phyloP scores from a whole-genome alignment of 2,329 filamentous ascomycete species.

The Coleophoma crateriformis region DNA sequence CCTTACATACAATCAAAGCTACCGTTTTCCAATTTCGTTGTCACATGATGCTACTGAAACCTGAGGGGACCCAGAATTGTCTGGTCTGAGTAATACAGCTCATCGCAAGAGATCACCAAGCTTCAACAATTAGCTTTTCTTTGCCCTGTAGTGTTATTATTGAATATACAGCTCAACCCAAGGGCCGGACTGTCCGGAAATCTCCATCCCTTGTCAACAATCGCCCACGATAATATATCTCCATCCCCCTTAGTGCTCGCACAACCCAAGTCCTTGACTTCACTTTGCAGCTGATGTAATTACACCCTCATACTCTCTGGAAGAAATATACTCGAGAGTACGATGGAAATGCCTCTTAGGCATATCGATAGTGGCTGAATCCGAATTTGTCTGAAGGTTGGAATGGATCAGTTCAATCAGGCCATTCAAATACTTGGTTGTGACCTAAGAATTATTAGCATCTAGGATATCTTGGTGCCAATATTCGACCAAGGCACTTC shows the following conservation, averaged over 20 bases:
- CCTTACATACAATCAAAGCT: too few relatives aligned
- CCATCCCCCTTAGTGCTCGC: too few relatives aligned
- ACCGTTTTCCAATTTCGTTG: too few relatives aligned
- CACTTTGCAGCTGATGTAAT: conserved; percentile 39
- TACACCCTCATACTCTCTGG: conserved; percentile 88
- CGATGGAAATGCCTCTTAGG: conserved; percentile 92
- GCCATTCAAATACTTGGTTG: conserved; percentile 95
- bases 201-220: too few relatives aligned
- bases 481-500: too few relatives aligned
- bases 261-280: conserved; percentile 29
- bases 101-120: too few relatives aligned
- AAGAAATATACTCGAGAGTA: conserved; percentile 88
- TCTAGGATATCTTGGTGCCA: not conserved
- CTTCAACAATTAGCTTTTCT: too few relatives aligned
- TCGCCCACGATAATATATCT: too few relatives aligned
- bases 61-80: too few relatives aligned
- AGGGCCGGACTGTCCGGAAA: not conserved
- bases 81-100: too few relatives aligned
- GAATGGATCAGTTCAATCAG: conserved; percentile 98
- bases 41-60: too few relatives aligned
- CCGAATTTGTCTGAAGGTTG: conserved; percentile 80
- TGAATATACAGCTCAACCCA: not conserved
- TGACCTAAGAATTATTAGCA: conserved; percentile 49
- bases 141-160: too few relatives aligned
- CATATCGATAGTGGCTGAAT: conserved; percentile 77